Evolutionary conservation across 2,329 filamentous ascomycete species (phyloP).

Genomic region (Chaetomiaceae sp.): DNA sequence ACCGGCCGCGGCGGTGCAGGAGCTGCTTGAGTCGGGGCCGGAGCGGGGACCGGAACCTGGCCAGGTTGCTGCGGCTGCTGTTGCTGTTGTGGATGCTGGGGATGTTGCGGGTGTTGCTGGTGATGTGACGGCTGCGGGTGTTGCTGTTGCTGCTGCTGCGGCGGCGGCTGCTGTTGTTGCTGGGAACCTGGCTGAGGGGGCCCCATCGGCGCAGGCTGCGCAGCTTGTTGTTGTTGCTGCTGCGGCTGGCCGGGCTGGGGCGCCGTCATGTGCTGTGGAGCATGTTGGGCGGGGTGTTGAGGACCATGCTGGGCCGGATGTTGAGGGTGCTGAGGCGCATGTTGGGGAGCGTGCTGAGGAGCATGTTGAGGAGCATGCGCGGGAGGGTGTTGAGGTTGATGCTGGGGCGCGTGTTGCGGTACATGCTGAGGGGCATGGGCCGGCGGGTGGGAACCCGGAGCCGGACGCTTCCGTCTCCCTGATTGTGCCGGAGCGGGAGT

Average conservation of each 20-base stretch:
- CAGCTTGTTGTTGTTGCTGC: conserved; percentile 23
- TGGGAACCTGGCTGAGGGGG: conserved; percentile 21
- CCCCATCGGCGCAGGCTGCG: background rate
- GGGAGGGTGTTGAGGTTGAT: conserved; percentile 19
- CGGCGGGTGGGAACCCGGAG: conserved; percentile 22
- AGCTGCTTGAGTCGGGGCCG: conserved; percentile 32
- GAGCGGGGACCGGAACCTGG: conserved; percentile 27
- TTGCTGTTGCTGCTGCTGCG: conserved; percentile 3
- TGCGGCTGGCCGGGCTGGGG: conserved; percentile 23
- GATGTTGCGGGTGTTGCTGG: conserved; percentile 3
- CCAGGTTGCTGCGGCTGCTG: conserved; percentile 26
- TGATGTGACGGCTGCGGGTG: conserved; percentile 1
- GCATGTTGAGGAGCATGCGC: conserved; percentile 28
- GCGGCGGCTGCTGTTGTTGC: conserved; percentile 13
- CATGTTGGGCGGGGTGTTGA: conserved; percentile 32
- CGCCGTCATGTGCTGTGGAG: conserved; percentile 20
- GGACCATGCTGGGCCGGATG: conserved; percentile 34
- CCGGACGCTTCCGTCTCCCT: conserved; percentile 33
- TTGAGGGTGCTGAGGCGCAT: conserved; percentile 31
- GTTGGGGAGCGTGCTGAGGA: conserved; percentile 30
- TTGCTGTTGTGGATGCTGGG: conserved; percentile 9
- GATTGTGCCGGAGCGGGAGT: conserved; percentile 36
- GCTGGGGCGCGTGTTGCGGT: conserved; percentile 27
- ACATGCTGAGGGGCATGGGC: conserved; percentile 29
- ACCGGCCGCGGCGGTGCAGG: conserved; percentile 29